These are phyloP conservation scores for Salix viminalis DNA, from an alignment of 345 rosid species.

Conservation along the genomic window DNA sequence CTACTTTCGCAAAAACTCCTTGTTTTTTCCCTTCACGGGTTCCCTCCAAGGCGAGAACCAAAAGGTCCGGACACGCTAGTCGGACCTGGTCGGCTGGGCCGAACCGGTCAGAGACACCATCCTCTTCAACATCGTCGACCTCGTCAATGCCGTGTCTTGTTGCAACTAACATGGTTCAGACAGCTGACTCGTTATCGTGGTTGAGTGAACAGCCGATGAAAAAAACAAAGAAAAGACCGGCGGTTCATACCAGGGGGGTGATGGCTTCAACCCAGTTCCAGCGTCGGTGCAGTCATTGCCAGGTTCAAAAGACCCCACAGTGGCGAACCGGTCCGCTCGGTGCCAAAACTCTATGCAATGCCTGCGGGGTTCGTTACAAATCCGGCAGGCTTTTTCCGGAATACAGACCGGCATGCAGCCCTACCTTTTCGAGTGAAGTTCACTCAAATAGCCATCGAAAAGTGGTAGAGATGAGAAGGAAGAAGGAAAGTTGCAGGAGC, in stretches of 20 bases:
- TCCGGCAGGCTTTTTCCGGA: constrained; percentile 62
- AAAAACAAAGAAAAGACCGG: constrained; percentile 32
- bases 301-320: constrained; percentile 55
- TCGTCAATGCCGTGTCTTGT: constrained; percentile 4
- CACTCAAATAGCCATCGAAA: constrained; percentile 57
- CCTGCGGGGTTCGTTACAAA: constrained; percentile 58
- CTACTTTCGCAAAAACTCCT: constrained; percentile 8
- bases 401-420: constrained; percentile 63
- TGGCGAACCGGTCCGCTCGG: constrained; percentile 64
- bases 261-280: constrained; percentile 22
- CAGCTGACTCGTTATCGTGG: neutral
- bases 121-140: constrained; percentile 18
- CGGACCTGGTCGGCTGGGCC: constrained; percentile 33
- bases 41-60: constrained; percentile 48
- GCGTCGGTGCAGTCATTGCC: constrained; percentile 52
- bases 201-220: constrained; percentile 23
- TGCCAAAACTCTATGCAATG: constrained; percentile 54
- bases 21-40: constrained; percentile 19
- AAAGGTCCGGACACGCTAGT: constrained; percentile 23
- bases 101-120: constrained; percentile 23
- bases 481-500: constrained; percentile 25
- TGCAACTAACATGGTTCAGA: neutral
- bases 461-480: constrained; percentile 51
- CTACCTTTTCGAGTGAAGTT: constrained; percentile 38
- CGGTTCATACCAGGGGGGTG: constrained; percentile 16